phyloP scores from a whole-genome alignment of 345 rosid genomes.

The Ceriops decandra region DNA sequence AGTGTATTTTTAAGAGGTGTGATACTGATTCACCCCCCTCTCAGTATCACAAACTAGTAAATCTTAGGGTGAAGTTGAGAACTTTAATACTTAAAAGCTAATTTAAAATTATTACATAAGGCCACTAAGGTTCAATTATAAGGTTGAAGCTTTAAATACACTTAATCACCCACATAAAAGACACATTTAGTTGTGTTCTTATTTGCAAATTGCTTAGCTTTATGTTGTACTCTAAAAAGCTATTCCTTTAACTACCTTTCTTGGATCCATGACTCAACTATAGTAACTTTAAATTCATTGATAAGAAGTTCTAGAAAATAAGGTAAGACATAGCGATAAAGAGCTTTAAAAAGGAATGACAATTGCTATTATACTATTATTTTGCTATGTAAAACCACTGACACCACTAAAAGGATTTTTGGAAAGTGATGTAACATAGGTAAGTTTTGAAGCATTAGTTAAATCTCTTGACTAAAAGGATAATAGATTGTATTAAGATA shows the following conservation, averaged over 20 bases:
- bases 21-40: no score
- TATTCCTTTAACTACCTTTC: neutral
- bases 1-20: no score
- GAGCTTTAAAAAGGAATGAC: neutral
- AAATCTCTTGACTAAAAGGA: no score
- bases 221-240: neutral
- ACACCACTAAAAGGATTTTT: fast-evolving
- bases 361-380: neutral
- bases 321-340: neutral
- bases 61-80: no score
- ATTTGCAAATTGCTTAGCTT: neutral
- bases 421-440: neutral
- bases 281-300: neutral
- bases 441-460: neutral
- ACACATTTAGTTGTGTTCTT: neutral
- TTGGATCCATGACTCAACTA: neutral
- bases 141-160: neutral
- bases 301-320: neutral
- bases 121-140: neutral
- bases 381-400: neutral
- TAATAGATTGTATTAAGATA: no score
- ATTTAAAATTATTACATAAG: neutral
- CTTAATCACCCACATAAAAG: neutral
- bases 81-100: neutral
- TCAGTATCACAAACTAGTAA: no score